phyloP scores from a whole-genome alignment of 176 grass and related monocot species.

The Carex parvula region DNA sequence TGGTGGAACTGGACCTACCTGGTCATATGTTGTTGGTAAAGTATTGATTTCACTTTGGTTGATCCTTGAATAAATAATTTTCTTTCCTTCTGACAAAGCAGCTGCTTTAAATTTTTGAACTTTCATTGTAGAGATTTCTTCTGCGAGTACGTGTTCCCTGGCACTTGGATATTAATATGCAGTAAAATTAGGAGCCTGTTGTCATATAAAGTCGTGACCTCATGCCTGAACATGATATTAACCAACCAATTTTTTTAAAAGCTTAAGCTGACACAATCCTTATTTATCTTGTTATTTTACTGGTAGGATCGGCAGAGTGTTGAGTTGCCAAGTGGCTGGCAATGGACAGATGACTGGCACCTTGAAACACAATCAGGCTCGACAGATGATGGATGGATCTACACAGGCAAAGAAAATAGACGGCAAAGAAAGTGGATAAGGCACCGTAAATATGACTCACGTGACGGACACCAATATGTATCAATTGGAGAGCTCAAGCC shows the following conservation, averaged over 20 bases:
- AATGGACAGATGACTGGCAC: conserved; percentile 49
- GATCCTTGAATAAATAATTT: background rate
- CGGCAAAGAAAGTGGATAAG: conserved; percentile 46
- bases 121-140: background rate
- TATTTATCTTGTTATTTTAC: background rate
- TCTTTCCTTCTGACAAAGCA: background rate
- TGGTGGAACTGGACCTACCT: background rate
- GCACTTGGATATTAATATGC: conserved; percentile 12
- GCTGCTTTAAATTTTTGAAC: background rate
- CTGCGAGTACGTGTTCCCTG: background rate
- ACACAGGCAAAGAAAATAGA: conserved; percentile 32
- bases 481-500: conserved; percentile 63
- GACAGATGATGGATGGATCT: conserved; percentile 43
- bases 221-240: background rate
- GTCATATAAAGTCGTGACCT: background rate
- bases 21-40: background rate
- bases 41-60: background rate
- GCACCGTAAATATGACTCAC: conserved; percentile 27
- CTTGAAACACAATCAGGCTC: conserved; percentile 27
- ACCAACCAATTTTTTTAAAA: background rate
- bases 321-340: conserved; percentile 36
- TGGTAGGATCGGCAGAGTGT: conserved; percentile 26
- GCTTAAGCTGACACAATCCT: background rate
- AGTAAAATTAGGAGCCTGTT: conserved; percentile 4
- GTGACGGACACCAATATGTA: conserved; percentile 50